Percentiles rank a stretch among this genome's conserved stretches.
Evolutionary conservation across 805 yeast species (phyloP).

Genomic region (Kregervanrija pseudodelftensis): DNA sequence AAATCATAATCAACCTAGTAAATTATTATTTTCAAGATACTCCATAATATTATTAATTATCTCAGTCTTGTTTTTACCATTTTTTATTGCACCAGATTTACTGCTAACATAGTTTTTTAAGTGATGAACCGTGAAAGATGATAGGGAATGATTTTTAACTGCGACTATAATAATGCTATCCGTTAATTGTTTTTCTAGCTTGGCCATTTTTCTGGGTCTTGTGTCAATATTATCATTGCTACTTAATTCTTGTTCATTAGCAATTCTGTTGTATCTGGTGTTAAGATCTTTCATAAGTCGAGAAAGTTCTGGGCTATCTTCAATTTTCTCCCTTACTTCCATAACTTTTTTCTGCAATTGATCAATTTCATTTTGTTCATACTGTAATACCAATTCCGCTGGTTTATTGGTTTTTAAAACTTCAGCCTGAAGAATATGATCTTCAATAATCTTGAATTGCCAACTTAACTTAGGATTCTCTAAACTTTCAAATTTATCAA

Average conservation of each 20-base stretch:
- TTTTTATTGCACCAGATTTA: slow-evolving; percentile 28
- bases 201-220: slow-evolving; percentile 5
- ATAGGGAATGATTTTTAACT: too few species aligned
- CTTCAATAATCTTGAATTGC: slow-evolving; percentile 58
- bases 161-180: too few species aligned
- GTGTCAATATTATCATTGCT: slow-evolving; percentile 4
- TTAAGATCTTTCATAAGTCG: slow-evolving; percentile 13
- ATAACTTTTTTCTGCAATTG: slow-evolving; percentile 12
- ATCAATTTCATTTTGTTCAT: slow-evolving; percentile 16
- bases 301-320: neutral
- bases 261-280: slow-evolving; percentile 16
- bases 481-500: slow-evolving; percentile 24
- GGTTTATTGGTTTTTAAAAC: slow-evolving; percentile 1
- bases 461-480: slow-evolving; percentile 62
- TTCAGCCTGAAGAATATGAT: slow-evolving; percentile 51
- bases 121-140: slow-evolving; percentile 34
- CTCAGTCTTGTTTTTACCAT: slow-evolving; percentile 35
- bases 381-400: slow-evolving; percentile 11
- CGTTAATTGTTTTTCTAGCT: slow-evolving; percentile 5
- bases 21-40: slow-evolving; percentile 8
- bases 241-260: slow-evolving; percentile 14
- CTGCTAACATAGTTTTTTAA: slow-evolving; percentile 32
- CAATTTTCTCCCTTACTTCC: slow-evolving; percentile 10
- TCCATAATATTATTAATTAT: slow-evolving; percentile 34
- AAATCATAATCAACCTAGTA: too few species aligned